Evolutionary conservation across 106 monocot genomes (phyloP).

Genomic region (Acorus gramineus): DNA sequence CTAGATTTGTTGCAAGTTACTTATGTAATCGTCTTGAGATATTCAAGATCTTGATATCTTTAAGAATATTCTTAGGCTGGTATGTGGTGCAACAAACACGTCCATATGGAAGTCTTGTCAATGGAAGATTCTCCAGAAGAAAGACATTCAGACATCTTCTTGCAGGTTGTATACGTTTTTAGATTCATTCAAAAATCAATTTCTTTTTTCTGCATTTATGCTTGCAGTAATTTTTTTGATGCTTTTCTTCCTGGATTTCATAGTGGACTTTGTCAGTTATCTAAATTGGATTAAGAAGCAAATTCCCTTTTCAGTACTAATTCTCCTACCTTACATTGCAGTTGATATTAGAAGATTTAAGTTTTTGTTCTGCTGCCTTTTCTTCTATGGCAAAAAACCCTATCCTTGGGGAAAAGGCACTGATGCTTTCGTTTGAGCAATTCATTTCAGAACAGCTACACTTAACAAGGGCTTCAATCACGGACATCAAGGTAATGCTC

Average conservation of each 20-base stretch:
- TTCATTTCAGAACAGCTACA: conserved; percentile 55
- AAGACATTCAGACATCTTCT: conserved; percentile 31
- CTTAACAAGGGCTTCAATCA: conserved; percentile 48
- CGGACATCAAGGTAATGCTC: conserved; percentile 59
- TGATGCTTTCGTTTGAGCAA: conserved; percentile 40
- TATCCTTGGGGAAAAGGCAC: conserved; percentile 27
- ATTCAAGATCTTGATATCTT: background rate
- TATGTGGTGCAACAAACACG: conserved; percentile 67
- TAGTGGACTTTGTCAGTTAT: no score
- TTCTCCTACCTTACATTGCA: conserved; percentile 16
- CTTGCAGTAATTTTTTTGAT: background rate
- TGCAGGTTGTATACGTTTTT: conserved; percentile 35
- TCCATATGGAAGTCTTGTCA: conserved; percentile 22
- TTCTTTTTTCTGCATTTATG: no score
- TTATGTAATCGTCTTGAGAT: background rate
- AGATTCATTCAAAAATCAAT: no score
- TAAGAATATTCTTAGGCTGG: conserved; percentile 37
- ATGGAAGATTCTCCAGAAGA: conserved; percentile 30
- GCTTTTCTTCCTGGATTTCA: background rate
- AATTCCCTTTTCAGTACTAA: no score
- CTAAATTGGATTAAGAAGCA: no score
- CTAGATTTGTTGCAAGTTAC: background rate
- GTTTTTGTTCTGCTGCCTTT: conserved; percentile 44
- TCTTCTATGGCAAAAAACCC: conserved; percentile 26
- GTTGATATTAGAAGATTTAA: conserved; percentile 59